Conservation (phyloP, 768 basidiomycete species). For the Krasilnikovozyma curviuscula region DNA sequence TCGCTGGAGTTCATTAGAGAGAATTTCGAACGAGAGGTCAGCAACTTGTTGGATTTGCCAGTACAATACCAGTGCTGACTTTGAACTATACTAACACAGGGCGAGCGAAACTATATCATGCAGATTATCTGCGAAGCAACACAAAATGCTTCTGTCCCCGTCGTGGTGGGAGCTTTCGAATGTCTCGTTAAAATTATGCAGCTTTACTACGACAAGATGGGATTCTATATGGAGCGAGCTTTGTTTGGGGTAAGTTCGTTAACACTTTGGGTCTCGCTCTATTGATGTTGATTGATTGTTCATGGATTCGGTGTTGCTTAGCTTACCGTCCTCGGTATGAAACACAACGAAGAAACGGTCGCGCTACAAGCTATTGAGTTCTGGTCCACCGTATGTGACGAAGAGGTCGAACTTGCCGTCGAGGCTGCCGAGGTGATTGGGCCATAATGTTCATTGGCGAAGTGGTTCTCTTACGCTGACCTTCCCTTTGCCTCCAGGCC, state of each 20-base stretch:
- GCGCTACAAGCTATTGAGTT: conserved; percentile 95
- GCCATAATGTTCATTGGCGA: background rate
- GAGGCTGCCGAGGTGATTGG: conserved; percentile 67
- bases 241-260: conserved; percentile 63
- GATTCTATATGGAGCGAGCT: conserved; percentile 97
- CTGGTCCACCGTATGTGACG: conserved; percentile 98
- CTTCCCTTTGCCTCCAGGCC: conserved; percentile 36
- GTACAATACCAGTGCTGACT: too few relatives aligned
- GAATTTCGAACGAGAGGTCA: conserved; percentile 90
- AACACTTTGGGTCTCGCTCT: background rate
- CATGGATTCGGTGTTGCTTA: conserved; percentile 21
- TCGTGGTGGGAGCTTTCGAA: conserved; percentile 93
- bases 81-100: conserved; percentile 32
- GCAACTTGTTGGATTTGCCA: too few relatives aligned
- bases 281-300: background rate
- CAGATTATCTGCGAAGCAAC: conserved; percentile 98
- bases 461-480: background rate
- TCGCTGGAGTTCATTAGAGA: conserved; percentile 93
- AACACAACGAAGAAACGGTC: conserved; percentile 71
- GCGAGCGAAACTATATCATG: conserved; percentile 99
- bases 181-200: conserved; percentile 92
- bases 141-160: conserved; percentile 53
- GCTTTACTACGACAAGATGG: conserved; percentile 97
- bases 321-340: conserved; percentile 97
- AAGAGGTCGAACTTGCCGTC: conserved; percentile 77